Conservation (phyloP, 2,329 filamentous ascomycete species). For the Epicoccum nigrum region DNA sequence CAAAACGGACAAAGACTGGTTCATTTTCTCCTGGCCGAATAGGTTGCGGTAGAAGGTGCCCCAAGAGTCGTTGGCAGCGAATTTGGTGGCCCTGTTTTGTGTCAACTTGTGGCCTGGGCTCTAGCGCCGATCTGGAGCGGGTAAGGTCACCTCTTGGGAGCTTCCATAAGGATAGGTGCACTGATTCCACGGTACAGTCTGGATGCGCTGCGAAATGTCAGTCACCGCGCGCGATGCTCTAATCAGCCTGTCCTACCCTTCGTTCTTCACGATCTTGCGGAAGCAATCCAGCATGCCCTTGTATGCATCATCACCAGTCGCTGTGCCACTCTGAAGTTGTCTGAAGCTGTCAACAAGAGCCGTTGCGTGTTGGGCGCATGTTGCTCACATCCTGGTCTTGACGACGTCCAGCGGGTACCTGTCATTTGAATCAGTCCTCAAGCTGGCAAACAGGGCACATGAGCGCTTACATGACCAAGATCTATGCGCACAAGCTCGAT, state of each 20-base stretch:
- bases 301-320: slow-evolving; percentile 80
- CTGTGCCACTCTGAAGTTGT: slow-evolving; percentile 81
- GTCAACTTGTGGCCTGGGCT: slow-evolving; percentile 10
- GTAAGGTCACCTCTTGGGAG: slow-evolving; percentile 70
- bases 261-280: slow-evolving; percentile 92
- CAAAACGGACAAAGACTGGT: slow-evolving; percentile 85
- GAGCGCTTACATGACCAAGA: slow-evolving; percentile 75
- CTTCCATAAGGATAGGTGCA: slow-evolving; percentile 97
- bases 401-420: slow-evolving; percentile 99
- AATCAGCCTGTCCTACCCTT: slow-evolving; percentile 69
- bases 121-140: background rate
- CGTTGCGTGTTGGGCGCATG: slow-evolving; percentile 3
- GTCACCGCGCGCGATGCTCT: background rate
- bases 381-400: slow-evolving; percentile 89
- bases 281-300: slow-evolving; percentile 99
- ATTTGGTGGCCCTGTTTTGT: slow-evolving; percentile 80
- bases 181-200: slow-evolving; percentile 94
- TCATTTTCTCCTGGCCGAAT: slow-evolving; percentile 88
- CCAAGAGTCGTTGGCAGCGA: slow-evolving; percentile 99
- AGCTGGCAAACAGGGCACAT: background rate
- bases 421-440: slow-evolving; percentile 13
- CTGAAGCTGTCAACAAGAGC: slow-evolving; percentile 55
- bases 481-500: slow-evolving; percentile 60
- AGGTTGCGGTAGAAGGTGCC: slow-evolving; percentile 88
- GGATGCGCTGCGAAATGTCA: slow-evolving; percentile 66